These are phyloP conservation scores for Boletus coccyginus DNA, from an alignment of 768 basidiomycete genomes.

Conservation along the genomic window DNA sequence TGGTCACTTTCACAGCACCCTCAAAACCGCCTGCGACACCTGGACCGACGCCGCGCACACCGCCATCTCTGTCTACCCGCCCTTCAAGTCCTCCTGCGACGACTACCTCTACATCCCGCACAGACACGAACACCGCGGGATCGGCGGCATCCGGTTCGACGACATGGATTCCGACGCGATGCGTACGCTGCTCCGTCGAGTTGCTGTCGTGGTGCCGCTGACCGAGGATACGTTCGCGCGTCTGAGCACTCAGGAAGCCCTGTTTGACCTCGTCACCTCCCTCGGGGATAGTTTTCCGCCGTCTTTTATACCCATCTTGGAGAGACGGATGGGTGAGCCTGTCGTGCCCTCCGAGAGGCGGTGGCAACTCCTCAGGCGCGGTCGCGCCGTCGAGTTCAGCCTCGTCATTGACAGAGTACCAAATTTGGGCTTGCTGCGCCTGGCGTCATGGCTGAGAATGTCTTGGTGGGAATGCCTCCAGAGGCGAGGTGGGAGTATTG, in stretches of 20 bases:
- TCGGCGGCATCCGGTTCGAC: slow-evolving; percentile 60
- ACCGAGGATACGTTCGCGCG: slow-evolving; percentile 4
- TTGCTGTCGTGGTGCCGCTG: neutral
- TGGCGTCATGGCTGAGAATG: slow-evolving; percentile 59
- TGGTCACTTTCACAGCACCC: slow-evolving; percentile 43
- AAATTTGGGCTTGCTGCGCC: slow-evolving; percentile 63
- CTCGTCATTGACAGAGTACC: slow-evolving; percentile 65
- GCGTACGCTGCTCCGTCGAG: slow-evolving; percentile 19
- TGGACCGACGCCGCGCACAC: slow-evolving; percentile 28
- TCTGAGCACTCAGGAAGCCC: slow-evolving; percentile 32
- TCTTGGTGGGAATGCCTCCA: slow-evolving; percentile 64
- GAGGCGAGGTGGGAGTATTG: slow-evolving; percentile 70
- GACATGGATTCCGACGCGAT: slow-evolving; percentile 38
- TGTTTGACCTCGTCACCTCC: slow-evolving; percentile 44
- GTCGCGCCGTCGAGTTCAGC: slow-evolving; percentile 59
- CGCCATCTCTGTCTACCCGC: slow-evolving; percentile 34
- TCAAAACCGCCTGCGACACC: slow-evolving; percentile 42
- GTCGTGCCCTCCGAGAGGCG: slow-evolving; percentile 28
- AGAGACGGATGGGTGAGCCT: slow-evolving; percentile 34
- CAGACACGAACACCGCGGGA: slow-evolving; percentile 47
- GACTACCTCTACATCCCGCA: slow-evolving; percentile 55
- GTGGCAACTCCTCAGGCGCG: slow-evolving; percentile 54
- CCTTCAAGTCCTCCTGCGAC: slow-evolving; percentile 54
- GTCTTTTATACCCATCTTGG: slow-evolving; percentile 45
- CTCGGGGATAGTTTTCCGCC: slow-evolving; percentile 46